phyloP scores from a whole-genome alignment of 306 rosid genomes.

The Glycyrrhiza uralensis region DNA sequence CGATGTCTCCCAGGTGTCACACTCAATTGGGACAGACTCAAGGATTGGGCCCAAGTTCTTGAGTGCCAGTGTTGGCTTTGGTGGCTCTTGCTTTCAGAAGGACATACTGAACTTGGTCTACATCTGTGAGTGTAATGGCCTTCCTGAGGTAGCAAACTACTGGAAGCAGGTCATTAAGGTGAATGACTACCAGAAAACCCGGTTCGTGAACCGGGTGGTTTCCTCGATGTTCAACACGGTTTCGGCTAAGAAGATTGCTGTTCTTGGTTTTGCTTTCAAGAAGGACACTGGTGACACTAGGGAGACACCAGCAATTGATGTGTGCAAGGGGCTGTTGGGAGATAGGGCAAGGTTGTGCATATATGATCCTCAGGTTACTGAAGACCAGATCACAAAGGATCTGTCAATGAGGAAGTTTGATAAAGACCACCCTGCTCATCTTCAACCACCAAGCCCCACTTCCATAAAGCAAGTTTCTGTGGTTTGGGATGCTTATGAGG shows the following conservation, averaged over 20 bases:
- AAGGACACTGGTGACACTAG: conserved; percentile 85
- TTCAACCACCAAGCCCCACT: conserved; percentile 66
- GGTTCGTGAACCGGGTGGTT: conserved; percentile 76
- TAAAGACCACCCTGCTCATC: conserved; percentile 82
- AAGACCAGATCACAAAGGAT: conserved; percentile 68
- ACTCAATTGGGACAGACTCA: conserved; percentile 74
- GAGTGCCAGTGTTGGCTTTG: conserved; percentile 83
- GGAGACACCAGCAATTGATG: conserved; percentile 87
- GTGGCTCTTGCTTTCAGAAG: conserved; percentile 94
- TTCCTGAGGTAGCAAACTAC: conserved; percentile 81
- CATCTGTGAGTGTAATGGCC: conserved; percentile 87
- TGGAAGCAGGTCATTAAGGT: conserved; percentile 85
- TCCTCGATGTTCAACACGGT: conserved; percentile 85
- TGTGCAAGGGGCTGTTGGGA: conserved; percentile 72
- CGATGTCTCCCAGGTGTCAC: conserved; percentile 68
- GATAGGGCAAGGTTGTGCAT: conserved; percentile 69
- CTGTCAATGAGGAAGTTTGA: conserved; percentile 70
- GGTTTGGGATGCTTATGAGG: conserved; percentile 72
- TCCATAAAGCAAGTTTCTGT: conserved; percentile 55
- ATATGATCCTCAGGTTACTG: conserved; percentile 74
- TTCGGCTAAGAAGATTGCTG: conserved; percentile 62
- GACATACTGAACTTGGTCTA: conserved; percentile 82
- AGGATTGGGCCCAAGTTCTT: conserved; percentile 81
- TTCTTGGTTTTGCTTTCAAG: conserved; percentile 85
- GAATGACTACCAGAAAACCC: conserved; percentile 75